Conservation (phyloP, 495 filamentous ascomycete genomes). For the Cryomyces minteri region DNA sequence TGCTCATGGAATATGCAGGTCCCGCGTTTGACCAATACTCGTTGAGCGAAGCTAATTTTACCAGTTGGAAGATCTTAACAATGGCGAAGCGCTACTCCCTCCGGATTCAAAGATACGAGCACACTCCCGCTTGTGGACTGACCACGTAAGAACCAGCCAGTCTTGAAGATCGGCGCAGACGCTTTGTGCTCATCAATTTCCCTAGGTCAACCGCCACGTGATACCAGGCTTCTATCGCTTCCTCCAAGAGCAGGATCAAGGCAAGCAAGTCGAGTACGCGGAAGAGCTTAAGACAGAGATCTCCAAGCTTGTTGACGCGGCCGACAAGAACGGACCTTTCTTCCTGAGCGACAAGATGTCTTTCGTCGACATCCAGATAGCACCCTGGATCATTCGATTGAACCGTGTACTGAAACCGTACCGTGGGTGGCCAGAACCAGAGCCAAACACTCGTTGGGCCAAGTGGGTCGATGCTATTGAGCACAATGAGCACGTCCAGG, state of each 20-base stretch:
- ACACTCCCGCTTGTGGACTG: conserved; percentile 67
- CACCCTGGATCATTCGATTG: conserved; percentile 72
- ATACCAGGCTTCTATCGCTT: conserved; percentile 68
- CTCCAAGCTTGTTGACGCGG: conserved; percentile 50
- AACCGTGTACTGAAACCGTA: conserved; percentile 60
- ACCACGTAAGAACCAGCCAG: conserved; percentile 43
- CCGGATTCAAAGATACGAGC: conserved; percentile 51
- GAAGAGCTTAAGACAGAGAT: conserved; percentile 54
- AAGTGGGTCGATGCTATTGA: conserved; percentile 75
- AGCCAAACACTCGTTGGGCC: conserved; percentile 50
- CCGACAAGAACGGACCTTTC: conserved; percentile 45
- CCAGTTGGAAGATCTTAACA: conserved; percentile 61
- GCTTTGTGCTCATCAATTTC: conserved; percentile 2
- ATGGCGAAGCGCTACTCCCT: conserved; percentile 44
- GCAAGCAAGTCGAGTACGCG: conserved; percentile 42
- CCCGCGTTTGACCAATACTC: not conserved
- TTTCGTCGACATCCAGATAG: conserved; percentile 54
- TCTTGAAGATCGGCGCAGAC: not conserved
- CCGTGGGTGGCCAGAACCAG: conserved; percentile 58
- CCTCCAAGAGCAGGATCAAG: conserved; percentile 49
- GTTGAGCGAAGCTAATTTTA: not conserved
- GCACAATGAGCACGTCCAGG: conserved; percentile 47
- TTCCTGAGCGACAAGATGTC: conserved; percentile 10
- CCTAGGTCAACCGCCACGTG: conserved; percentile 63
- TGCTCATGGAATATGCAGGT: conserved; percentile 77